Base-by-base conservation (phyloP, 169 alveolate genomes). In the Plasmodium vinckei region DNA sequence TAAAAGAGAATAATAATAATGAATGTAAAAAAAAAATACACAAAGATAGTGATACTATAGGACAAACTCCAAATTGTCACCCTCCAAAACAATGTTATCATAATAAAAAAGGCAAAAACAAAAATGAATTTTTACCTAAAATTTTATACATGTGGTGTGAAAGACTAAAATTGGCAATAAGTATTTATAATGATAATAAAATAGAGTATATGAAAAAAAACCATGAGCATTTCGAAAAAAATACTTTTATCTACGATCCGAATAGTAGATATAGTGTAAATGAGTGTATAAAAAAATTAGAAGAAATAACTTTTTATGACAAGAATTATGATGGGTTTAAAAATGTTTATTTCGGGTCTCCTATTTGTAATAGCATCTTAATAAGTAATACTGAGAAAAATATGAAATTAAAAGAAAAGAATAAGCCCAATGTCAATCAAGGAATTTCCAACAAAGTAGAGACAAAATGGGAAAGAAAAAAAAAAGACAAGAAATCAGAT, bases 221-320 rank as follows among this genome's bases (percentile, higher is more conserved):
- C 25, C 6, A 54, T n/a, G 59, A 47, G 51, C 7, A 33, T 17
- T 33, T 23, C n/a, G 27, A 47, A 49, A 13, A 49, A 9, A 47
- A 56, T 0, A 59, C 6, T 33, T 51, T 73, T 12, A 19, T 59
- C 12, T 77, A 49, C 68, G 77, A 77, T 25, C 49, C 17, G 51
- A 77, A 56, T 44, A 77, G 88, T 44, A 77, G 88, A 51, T 77
- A 77, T 64, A 56, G 73, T n/a, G 23, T 77, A 46, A 77, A 57
- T 25, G 88, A 77, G 10, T 77, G 88, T 49, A 42, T 68, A 12
- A 77, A 77, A 19, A 54, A 68, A 12, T 77, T 77, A 77, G 21
- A 17, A 44, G 39, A 51, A 15, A 65, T 39, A 59, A 23, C 65
- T 49, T 51, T 77, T 65, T 23, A 64, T 63, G 51, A 33, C 10